These are phyloP conservation scores for Rubroboletus pulcherrimus DNA, from an alignment of 768 basidiomycete species.

Conservation along the genomic window DNA sequence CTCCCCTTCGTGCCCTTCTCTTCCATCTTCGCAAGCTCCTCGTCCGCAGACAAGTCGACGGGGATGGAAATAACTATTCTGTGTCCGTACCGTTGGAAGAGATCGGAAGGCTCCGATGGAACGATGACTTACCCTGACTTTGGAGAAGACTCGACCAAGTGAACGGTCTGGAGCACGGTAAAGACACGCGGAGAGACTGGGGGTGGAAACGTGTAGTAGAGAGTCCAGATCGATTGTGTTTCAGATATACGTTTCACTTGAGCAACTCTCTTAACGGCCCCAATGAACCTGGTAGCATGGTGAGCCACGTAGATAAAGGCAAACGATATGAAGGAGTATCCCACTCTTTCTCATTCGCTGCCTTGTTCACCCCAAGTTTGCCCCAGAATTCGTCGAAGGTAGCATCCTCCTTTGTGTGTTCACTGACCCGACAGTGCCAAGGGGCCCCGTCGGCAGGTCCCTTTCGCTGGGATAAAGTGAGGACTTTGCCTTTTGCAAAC, in stretches of 20 bases:
- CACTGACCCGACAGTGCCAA: conserved; percentile 69
- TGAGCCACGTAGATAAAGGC: not conserved
- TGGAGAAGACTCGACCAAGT: conserved; percentile 46
- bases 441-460: conserved; percentile 50
- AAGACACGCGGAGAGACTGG: conserved; percentile 73
- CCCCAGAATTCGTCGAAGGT: conserved; percentile 75
- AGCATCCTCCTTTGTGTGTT: conserved; percentile 60
- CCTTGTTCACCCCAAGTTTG: conserved; percentile 62
- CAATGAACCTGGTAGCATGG: conserved; percentile 50
- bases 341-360: conserved; percentile 66
- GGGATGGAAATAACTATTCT: conserved; percentile 57
- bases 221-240: conserved; percentile 63
- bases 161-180: conserved; percentile 65
- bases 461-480: conserved; percentile 53
- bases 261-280: conserved; percentile 58
- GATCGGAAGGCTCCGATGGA: not conserved
- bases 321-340: conserved; percentile 14
- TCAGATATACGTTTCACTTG: conserved; percentile 61
- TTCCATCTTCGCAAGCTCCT: conserved; percentile 57
- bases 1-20: conserved; percentile 61
- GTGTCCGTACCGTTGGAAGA: not conserved
- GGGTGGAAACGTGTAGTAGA: conserved; percentile 69
- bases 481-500: conserved; percentile 50
- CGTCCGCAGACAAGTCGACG: conserved; percentile 57
- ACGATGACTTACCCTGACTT: conserved; percentile 52